phyloP scores from a whole-genome alignment of 768 basidiomycete genomes.

The Saitozyma sp. region DNA sequence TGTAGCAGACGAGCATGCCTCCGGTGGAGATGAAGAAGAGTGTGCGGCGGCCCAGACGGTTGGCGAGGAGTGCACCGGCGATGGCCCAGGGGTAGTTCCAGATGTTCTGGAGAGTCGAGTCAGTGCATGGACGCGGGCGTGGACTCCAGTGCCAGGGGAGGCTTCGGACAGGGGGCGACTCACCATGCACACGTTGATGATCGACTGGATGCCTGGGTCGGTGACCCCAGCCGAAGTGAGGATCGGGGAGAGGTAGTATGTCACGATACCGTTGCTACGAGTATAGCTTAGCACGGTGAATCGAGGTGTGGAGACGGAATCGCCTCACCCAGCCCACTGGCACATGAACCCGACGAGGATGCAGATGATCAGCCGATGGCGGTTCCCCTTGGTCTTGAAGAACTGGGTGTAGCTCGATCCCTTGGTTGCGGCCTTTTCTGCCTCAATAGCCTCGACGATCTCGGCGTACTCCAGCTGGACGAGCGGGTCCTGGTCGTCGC shows the following conservation, averaged over 20 bases:
- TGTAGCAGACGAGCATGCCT: conserved; percentile 58
- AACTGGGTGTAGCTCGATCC: conserved; percentile 60
- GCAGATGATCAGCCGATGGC: conserved; percentile 67
- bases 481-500: conserved; percentile 61
- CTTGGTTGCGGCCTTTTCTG: conserved; percentile 62
- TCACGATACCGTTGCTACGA: conserved; percentile 59
- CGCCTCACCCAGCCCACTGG: conserved; percentile 61
- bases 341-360: conserved; percentile 69
- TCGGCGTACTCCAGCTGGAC: conserved; percentile 54
- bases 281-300: conserved; percentile 64
- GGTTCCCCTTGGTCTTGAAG: conserved; percentile 67
- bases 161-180: background rate
- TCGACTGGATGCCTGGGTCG: conserved; percentile 58
- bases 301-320: background rate
- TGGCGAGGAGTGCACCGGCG: conserved; percentile 63
- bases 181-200: conserved; percentile 63
- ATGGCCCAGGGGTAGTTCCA: conserved; percentile 65
- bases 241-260: conserved; percentile 75
- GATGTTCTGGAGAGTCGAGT: conserved; percentile 63
- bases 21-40: conserved; percentile 68
- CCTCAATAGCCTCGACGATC: conserved; percentile 66
- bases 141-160: too few species aligned
- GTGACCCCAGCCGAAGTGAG: conserved; percentile 56
- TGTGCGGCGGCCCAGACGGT: conserved; percentile 66
- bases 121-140: too few species aligned